Evolutionary conservation across 1,284 basidiomycete genomes (phyloP), one percentile per base, ranked within the genome.

Genomic region (Exsudoporus floridanus): DNA sequence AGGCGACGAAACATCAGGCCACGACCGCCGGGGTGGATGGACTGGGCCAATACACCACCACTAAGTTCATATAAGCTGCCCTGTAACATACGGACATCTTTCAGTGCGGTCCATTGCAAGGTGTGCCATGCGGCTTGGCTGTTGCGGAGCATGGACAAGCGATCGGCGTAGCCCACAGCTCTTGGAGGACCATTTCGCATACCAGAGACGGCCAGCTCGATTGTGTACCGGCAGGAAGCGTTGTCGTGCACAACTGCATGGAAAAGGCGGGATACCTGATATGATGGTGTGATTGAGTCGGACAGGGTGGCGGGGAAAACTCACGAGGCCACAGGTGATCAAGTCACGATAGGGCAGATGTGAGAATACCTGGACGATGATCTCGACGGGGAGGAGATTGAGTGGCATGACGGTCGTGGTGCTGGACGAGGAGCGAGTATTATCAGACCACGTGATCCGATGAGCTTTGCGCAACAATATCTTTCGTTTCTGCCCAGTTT

Each of bases 1-100:
- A 86, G 70, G 53, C 77, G 77, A 45, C 69, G 65, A 59, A 83
- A 83, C 12, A 57, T 57, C 19, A 84, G 69, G 1, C 61, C 60
- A 8, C 61, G 66, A 1, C 63, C 64, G 7, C 61, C 54, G 16
- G 34, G 9, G 12, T 63, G 63, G 31, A 50, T 67, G 9, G 70
- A 70, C 57, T 82, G 81, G 3, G 74, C 83, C 16, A 86, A 64
- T 5, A 87, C 77, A 16, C 81, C 80, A 3, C 82, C 83, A 52
- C 75, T 82, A 1, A 87, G 73, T 58, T 87, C 84, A 77, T 84
- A 80, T 4, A 78, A 52, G 21, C 66, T 61, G 39, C 76, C 77
- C 5, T 56, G 52, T 8, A 63, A 53, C 74, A 80, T 78, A 9
- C 66, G 68, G 33, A 81, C 55, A 12, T 61, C 65, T 13, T 64